Percentiles rank a stretch among this genome's conserved stretches.
Evolutionary conservation across 371 early-diverging fungal species (phyloP).

Genomic region (Thermomucor indicae-seudaticae): DNA sequence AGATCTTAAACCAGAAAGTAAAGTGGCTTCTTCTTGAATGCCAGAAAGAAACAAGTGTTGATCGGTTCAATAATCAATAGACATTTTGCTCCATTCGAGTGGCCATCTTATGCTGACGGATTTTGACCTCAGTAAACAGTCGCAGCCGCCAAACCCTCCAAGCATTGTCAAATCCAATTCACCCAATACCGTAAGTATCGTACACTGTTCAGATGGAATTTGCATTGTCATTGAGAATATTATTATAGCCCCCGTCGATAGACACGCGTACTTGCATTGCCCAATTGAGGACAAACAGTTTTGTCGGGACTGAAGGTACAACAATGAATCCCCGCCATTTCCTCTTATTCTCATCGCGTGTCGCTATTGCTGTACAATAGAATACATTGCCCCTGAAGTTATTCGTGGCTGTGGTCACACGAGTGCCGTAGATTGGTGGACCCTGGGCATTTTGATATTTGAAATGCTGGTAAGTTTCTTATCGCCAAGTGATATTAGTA

Average conservation of each 20-base stretch:
- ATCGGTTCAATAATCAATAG: conserved; percentile 22
- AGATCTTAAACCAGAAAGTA: conserved; percentile 98
- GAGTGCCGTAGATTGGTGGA: conserved; percentile 98
- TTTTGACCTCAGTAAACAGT: conserved; percentile 92
- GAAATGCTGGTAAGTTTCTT: conserved; percentile 82
- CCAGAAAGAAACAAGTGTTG: not conserved
- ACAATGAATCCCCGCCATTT: no score
- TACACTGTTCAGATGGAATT: not conserved
- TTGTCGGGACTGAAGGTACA: conserved; percentile 93
- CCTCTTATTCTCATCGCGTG: no score
- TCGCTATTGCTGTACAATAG: no score
- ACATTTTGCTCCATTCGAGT: conserved; percentile 87
- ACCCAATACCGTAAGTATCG: conserved; percentile 39
- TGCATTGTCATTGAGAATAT: no score
- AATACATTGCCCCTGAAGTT: conserved; percentile 96
- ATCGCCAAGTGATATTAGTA: not conserved
- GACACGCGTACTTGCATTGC: conserved; percentile 89
- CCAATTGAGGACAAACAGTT: conserved; percentile 86
- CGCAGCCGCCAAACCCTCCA: conserved; percentile 70
- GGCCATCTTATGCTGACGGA: conserved; percentile 97
- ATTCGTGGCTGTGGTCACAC: conserved; percentile 91
- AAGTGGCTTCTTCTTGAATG: conserved; percentile 12
- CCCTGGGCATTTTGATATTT: conserved; percentile 90
- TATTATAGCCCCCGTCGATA: conserved; percentile 63
- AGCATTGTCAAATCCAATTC: conserved; percentile 67